A percentile compares a stretch with the other conserved stretches of the same genome.
These are phyloP conservation scores for Colletotrichum camelliae DNA, from an alignment of 2,329 filamentous ascomycete species.

Conservation along the genomic window DNA sequence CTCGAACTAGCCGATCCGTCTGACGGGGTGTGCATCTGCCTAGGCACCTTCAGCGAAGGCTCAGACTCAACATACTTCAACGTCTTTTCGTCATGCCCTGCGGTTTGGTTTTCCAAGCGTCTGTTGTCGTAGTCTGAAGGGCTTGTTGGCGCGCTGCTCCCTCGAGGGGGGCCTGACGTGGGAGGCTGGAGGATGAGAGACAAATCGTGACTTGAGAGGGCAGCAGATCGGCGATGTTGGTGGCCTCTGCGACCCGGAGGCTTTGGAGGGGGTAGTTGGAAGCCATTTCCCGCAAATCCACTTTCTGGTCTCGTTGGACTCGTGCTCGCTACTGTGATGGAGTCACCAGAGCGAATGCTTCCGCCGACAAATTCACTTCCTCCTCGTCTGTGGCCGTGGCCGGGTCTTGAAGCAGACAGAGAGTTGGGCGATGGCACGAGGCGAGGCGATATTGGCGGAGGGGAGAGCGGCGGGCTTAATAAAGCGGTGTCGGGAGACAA, in stretches of 20 bases:
- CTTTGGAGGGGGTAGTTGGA: slow-evolving; percentile 52
- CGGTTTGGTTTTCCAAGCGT: neutral
- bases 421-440: slow-evolving; percentile 54
- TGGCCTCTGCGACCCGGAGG: slow-evolving; percentile 69
- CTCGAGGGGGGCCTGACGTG: slow-evolving; percentile 55
- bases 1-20: slow-evolving; percentile 21
- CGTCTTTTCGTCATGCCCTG: slow-evolving; percentile 7
- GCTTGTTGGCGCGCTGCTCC: slow-evolving; percentile 70
- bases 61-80: slow-evolving; percentile 22
- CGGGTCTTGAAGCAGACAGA: slow-evolving; percentile 52
- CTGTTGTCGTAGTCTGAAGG: slow-evolving; percentile 53
- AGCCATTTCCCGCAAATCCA: slow-evolving; percentile 61
- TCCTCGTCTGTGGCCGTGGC: slow-evolving; percentile 78
- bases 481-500: slow-evolving; percentile 40
- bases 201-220: slow-evolving; percentile 85
- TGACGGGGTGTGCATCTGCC: slow-evolving; percentile 5
- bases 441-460: slow-evolving; percentile 47
- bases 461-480: slow-evolving; percentile 62
- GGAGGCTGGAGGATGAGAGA: slow-evolving; percentile 69
- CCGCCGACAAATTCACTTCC: slow-evolving; percentile 89
- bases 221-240: slow-evolving; percentile 80
- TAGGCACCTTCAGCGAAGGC: slow-evolving; percentile 17
- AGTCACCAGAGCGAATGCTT: slow-evolving; percentile 62
- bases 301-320: slow-evolving; percentile 71
- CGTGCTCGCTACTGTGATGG: slow-evolving; percentile 67